These are phyloP conservation scores for Mycena galericulata DNA, from an alignment of 768 basidiomycete species.

Conservation along the genomic window DNA sequence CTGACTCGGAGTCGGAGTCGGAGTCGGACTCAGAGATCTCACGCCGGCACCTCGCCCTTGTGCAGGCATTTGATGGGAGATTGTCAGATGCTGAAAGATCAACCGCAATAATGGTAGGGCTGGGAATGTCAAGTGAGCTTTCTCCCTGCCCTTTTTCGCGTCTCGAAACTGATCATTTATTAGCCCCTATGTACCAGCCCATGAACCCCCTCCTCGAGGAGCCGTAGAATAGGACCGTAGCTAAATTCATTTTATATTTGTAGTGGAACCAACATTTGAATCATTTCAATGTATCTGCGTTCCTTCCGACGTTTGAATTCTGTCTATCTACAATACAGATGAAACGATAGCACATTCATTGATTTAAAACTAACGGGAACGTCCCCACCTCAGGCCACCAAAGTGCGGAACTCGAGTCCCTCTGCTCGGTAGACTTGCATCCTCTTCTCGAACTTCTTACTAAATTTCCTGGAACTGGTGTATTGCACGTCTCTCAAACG, in stretches of 20 bases:
- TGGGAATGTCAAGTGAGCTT: background rate
- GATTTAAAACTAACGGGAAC: no score
- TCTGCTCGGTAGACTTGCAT: constrained; percentile 23
- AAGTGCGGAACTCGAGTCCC: constrained; percentile 17
- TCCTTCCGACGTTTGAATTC: no score
- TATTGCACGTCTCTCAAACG: constrained; percentile 16
- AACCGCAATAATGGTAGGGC: background rate
- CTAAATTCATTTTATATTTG: no score
- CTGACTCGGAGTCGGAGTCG: constrained; percentile 1
- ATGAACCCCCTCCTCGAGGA: background rate
- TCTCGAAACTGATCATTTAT: background rate
- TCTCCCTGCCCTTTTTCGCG: background rate
- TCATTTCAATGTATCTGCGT: no score
- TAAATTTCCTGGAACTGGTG: constrained; percentile 25
- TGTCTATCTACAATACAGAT: no score
- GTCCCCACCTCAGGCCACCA: constrained; percentile 14
- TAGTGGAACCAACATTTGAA: no score
- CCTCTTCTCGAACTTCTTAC: constrained; percentile 22
- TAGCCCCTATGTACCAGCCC: background rate
- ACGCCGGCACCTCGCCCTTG: background rate
- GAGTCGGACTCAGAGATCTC: constrained; percentile 4
- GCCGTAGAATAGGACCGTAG: no score
- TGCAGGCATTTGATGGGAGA: background rate
- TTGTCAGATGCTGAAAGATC: background rate
- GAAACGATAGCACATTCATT: no score